Percentiles rank a stretch among this genome's conserved stretches.
Evolutionary conservation across 139 green algal genomes (phyloP).

Genomic region (Penium margaritaceum): DNA sequence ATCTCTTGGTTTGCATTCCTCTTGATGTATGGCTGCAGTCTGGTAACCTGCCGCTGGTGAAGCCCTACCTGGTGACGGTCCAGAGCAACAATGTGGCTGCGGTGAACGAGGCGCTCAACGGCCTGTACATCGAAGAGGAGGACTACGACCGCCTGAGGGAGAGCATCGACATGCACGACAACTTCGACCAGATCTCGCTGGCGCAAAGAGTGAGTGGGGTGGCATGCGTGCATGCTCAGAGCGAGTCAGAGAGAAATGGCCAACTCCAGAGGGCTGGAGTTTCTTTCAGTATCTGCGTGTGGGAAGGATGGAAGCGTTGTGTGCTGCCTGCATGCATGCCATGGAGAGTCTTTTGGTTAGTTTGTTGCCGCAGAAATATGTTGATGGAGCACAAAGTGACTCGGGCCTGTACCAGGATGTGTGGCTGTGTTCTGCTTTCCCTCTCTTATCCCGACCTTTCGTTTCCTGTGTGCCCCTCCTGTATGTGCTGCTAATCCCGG

Average conservation of each 20-base stretch:
- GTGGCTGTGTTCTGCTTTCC: no score
- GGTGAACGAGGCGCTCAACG: slow-evolving; percentile 90
- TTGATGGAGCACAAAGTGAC: no score
- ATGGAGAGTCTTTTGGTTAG: no score
- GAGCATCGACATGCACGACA: slow-evolving; percentile 88
- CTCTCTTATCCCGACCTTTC: no score
- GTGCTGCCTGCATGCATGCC: no score
- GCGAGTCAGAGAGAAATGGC: no score
- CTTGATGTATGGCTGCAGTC: slow-evolving; percentile 38
- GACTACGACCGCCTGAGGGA: slow-evolving; percentile 75
- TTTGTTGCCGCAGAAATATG: no score
- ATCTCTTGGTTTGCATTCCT: not conserved
- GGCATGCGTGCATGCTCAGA: no score
- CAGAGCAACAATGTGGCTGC: slow-evolving; percentile 79
- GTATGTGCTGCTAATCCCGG: not conserved
- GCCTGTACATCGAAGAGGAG: slow-evolving; percentile 92
- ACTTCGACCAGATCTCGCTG: slow-evolving; percentile 86
- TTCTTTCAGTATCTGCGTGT: no score
- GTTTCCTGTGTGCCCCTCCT: not conserved
- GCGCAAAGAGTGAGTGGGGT: slow-evolving; percentile 40
- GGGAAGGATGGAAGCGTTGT: no score
- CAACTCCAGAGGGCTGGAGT: no score
- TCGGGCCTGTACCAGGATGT: no score
- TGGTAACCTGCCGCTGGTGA: slow-evolving; percentile 82
- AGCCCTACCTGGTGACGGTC: slow-evolving; percentile 88